Percentiles rank a stretch among this genome's conserved stretches.
Conservation (phyloP, 495 filamentous ascomycete genomes). For the Lophiostoma macrostomum region DNA sequence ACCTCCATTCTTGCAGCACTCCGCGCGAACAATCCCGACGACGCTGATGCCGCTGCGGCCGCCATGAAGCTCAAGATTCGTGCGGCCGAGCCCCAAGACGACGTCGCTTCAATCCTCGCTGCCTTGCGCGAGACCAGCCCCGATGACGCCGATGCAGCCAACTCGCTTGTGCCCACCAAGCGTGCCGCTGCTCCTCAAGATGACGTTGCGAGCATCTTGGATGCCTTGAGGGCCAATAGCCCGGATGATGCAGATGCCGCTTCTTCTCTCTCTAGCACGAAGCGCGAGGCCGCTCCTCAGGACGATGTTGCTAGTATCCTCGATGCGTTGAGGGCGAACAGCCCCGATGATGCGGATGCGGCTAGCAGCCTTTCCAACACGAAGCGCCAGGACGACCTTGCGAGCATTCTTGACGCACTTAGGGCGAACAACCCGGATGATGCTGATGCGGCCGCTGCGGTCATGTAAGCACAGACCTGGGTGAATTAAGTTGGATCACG, state of each 20-base stretch:
- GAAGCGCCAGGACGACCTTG: slow-evolving; percentile 7
- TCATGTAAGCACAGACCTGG: too few relatives aligned
- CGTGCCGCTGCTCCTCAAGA: slow-evolving; percentile 10
- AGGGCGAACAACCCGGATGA: slow-evolving; percentile 11
- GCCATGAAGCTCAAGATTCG: too few relatives aligned
- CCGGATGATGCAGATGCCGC: slow-evolving; percentile 22
- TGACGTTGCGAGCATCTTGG: slow-evolving; percentile 18
- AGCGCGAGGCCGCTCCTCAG: slow-evolving; percentile 5
- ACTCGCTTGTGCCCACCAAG: neutral
- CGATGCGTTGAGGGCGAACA: slow-evolving; percentile 4
- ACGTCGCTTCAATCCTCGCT: neutral
- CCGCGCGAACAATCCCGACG: neutral
- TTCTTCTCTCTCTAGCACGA: neutral
- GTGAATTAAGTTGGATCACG: too few relatives aligned
- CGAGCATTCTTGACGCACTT: slow-evolving; percentile 10
- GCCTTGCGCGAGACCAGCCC: neutral
- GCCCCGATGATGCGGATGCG: slow-evolving; percentile 18
- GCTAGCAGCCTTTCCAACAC: neutral
- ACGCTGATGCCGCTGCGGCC: too few relatives aligned
- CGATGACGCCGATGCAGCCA: neutral
- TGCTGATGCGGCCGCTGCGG: slow-evolving; percentile 11
- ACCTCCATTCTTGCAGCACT: neutral
- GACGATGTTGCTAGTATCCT: slow-evolving; percentile 12
- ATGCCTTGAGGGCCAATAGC: slow-evolving; percentile 13
- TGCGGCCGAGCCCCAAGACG: slow-evolving; percentile 8